Evolutionary conservation across 768 basidiomycete genomes (phyloP).

Genomic region (Tremella mesenterica): DNA sequence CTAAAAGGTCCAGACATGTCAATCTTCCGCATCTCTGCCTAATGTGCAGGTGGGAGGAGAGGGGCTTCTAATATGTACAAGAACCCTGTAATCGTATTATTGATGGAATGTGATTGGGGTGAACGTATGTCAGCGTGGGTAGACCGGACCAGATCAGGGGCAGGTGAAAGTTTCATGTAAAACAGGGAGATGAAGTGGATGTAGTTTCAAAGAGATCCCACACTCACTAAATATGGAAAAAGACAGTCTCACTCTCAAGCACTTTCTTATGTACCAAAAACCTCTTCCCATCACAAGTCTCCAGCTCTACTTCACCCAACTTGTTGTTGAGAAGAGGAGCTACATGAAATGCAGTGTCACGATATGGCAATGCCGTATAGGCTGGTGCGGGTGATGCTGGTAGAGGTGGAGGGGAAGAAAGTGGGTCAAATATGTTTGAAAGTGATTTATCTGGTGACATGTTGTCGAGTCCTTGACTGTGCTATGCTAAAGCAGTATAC

Average conservation of each 20-base stretch:
- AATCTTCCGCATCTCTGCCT: no score
- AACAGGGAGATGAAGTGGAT: no score
- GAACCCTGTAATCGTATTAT: no score
- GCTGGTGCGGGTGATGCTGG: conserved; percentile 34
- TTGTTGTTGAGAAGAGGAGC: conserved; percentile 26
- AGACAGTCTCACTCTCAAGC: conserved; percentile 35
- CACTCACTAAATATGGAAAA: conserved; percentile 42
- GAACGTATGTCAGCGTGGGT: no score
- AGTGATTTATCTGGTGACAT: conserved; percentile 14
- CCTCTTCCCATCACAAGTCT: conserved; percentile 31
- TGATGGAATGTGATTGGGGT: no score
- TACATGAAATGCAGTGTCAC: conserved; percentile 25
- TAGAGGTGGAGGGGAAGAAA: conserved; percentile 7
- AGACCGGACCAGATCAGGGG: no score
- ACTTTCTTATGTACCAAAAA: conserved; percentile 36
- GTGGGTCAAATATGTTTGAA: background rate
- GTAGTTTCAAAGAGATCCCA: background rate
- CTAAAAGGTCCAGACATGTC: no score
- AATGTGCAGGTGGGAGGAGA: no score
- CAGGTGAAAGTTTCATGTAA: no score
- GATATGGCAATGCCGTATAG: conserved; percentile 31
- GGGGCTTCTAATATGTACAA: no score
- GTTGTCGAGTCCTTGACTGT: conserved; percentile 8
- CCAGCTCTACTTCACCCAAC: conserved; percentile 34
- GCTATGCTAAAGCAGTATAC: no score